Conservation (phyloP, 2,329 filamentous ascomycete genomes). For the Venturia asperata region DNA sequence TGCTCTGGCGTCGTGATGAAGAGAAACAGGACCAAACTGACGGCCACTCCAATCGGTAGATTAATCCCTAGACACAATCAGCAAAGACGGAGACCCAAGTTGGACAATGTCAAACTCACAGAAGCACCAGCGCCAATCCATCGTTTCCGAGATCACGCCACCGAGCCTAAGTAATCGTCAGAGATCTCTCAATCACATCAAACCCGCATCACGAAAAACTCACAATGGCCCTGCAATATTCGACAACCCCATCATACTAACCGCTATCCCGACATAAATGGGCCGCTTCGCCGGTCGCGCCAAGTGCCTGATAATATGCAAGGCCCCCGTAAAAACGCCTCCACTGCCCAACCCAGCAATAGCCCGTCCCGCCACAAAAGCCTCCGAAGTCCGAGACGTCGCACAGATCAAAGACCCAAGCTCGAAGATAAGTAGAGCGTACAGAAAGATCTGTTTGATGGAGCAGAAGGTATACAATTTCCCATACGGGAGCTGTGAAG, state of each 20-base stretch:
- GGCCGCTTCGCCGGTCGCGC: slow-evolving; percentile 21
- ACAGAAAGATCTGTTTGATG: slow-evolving; percentile 17
- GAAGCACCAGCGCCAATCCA: slow-evolving; percentile 24
- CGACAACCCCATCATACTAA: slow-evolving; percentile 17
- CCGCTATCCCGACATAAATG: slow-evolving; percentile 17
- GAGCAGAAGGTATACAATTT: slow-evolving; percentile 21
- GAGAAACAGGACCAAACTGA: slow-evolving; percentile 22
- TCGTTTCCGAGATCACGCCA: slow-evolving; percentile 26
- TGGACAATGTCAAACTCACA: slow-evolving; percentile 11
- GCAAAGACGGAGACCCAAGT: neutral
- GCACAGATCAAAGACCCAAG: slow-evolving; percentile 22
- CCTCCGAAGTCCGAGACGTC: slow-evolving; percentile 20
- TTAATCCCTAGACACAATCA: slow-evolving; percentile 27
- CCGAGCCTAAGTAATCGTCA: too few relatives aligned
- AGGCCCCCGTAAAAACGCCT: slow-evolving; percentile 20
- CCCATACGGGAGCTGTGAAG: slow-evolving; percentile 16
- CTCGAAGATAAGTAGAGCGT: slow-evolving; percentile 20
- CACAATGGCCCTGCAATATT: slow-evolving; percentile 16
- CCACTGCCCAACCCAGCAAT: slow-evolving; percentile 22
- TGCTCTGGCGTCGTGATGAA: slow-evolving; percentile 22
- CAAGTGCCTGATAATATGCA: slow-evolving; percentile 18
- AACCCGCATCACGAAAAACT: neutral
- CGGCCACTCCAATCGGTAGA: slow-evolving; percentile 23
- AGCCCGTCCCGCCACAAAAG: slow-evolving; percentile 22
- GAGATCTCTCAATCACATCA: too few relatives aligned